Base-by-base conservation (phyloP, 1,284 basidiomycete genomes). In the Boletus sp. region DNA sequence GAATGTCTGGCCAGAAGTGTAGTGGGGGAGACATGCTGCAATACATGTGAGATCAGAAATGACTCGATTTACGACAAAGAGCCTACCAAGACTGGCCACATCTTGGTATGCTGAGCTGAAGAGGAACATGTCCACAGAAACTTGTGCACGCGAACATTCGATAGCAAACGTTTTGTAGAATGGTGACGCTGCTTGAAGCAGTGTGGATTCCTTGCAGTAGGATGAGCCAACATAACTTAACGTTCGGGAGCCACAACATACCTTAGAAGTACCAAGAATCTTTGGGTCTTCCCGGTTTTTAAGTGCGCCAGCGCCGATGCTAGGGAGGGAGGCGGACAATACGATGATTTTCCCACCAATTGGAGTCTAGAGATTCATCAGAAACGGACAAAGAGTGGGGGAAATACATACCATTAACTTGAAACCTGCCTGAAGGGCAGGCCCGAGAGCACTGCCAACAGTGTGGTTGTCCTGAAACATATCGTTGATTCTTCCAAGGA, bases 141-240 rank as follows among this genome's bases (percentile, higher is more conserved):
- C 93, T 76, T 99, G 97, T 13, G 93, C 90, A 67, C 97, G 89
- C 11, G 97, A 98, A 76, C 97, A 99, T 70, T 99, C 97, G 74
- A 99, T 99, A 23, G 97, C 95, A 69, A 99, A 98, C 0, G 94
- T 95, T 83, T 99, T 99, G 85, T 98, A 99, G 81, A 98, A 99
- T 11, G 91, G 86, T 37, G 93, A 93, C 0, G 93, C 93, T 21
- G 95, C 84, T 79, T 95, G 94, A 44, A 98, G 83, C 14, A 98
- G 80, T 19, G 85, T 84, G 17, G 93, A 95, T 82, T 97, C 95
- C 88, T 69, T 91, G 52, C 6, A 17, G 30, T 43, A 25, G 51
- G 17, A 38, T 74, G 46, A 61, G 58, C 55, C n/a, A n/a, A 59
- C 23, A 16, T 46, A n/a, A n/a, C n/a, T 37, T 53, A 57, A n/a